These are phyloP conservation scores for Trypanosoma lewisi DNA, from an alignment of 208 protist genomes.

Conservation along the genomic window DNA sequence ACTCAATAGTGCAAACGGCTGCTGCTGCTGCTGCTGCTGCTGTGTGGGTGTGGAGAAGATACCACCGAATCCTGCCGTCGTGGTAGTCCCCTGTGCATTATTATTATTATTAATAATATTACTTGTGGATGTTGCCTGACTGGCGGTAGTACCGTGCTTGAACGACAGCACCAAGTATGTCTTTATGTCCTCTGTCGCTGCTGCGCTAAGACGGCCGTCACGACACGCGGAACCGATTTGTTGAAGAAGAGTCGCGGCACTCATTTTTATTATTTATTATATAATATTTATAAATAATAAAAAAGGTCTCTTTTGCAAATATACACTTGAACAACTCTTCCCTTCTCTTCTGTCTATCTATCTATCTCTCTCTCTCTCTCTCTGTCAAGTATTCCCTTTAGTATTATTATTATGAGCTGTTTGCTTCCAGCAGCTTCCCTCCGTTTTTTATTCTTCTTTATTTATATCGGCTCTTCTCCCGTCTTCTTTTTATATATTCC, in stretches of 20 bases:
- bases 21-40: conserved; percentile 17
- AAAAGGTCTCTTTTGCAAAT: not conserved
- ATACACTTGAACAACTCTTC: not conserved
- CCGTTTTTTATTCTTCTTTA: too few relatives aligned
- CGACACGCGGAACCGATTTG: conserved; percentile 20
- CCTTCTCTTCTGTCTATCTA: too few relatives aligned
- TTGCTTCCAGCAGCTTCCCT: too few relatives aligned
- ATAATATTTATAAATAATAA: too few relatives aligned
- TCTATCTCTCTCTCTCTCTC: too few relatives aligned
- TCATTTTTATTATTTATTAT: too few relatives aligned
- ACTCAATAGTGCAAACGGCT: conserved; percentile 13
- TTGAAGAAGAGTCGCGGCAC: conserved; percentile 17
- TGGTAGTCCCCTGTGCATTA: not conserved
- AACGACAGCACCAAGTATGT: conserved; percentile 46
- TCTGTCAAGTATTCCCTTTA: too few relatives aligned
- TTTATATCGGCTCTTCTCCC: too few relatives aligned
- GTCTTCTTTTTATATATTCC: too few relatives aligned
- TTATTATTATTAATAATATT: not conserved
- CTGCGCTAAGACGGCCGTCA: conserved; percentile 31
- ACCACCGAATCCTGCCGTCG: conserved; percentile 9
- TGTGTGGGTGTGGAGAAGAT: not conserved
- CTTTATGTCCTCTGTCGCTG: conserved; percentile 39
- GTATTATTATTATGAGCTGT: too few relatives aligned
- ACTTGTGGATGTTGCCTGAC: conserved; percentile 2
- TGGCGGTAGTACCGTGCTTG: conserved; percentile 16